phyloP scores from a whole-genome alignment of 1,139 yeast genomes.

The Pichia norvegensis region DNA sequence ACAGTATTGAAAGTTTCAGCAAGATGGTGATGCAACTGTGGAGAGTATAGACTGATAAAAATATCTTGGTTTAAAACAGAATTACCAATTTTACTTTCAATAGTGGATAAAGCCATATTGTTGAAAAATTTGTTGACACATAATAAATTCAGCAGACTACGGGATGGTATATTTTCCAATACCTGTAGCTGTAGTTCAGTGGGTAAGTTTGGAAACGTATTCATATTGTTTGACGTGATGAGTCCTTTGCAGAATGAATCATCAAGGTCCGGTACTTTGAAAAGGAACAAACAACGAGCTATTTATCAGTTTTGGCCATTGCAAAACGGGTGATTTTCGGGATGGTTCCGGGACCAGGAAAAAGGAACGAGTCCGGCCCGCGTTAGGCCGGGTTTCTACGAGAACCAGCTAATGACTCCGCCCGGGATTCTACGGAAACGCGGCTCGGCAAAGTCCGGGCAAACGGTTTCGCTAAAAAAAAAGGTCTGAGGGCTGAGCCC shows the following conservation, averaged over 20 bases:
- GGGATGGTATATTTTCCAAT: conserved; percentile 12
- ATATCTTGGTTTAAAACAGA: conserved; percentile 8
- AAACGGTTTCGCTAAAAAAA: too few species aligned
- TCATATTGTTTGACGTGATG: not conserved
- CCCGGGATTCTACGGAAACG: not conserved
- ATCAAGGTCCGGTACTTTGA: too few species aligned
- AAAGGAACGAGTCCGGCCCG: not conserved
- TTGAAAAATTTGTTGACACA: conserved; percentile 7
- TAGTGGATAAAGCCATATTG: conserved; percentile 7
- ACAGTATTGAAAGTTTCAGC: conserved; percentile 22
- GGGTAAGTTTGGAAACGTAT: conserved; percentile 11
- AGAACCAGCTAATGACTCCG: not conserved
- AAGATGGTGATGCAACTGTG: conserved; percentile 19
- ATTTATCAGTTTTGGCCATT: too few species aligned
- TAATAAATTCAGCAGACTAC: conserved; percentile 11
- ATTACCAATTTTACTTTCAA: conserved; percentile 2
- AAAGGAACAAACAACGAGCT: too few species aligned
- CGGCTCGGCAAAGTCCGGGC: too few species aligned
- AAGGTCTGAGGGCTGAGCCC: too few species aligned
- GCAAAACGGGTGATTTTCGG: not conserved
- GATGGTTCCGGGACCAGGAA: not conserved
- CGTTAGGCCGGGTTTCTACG: not conserved
- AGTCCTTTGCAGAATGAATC: too few species aligned
- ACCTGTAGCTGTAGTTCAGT: conserved; percentile 19
- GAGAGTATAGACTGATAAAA: conserved; percentile 22